phyloP scores from a whole-genome alignment of 345 rosid genomes.

The Syzygium aqueum region DNA sequence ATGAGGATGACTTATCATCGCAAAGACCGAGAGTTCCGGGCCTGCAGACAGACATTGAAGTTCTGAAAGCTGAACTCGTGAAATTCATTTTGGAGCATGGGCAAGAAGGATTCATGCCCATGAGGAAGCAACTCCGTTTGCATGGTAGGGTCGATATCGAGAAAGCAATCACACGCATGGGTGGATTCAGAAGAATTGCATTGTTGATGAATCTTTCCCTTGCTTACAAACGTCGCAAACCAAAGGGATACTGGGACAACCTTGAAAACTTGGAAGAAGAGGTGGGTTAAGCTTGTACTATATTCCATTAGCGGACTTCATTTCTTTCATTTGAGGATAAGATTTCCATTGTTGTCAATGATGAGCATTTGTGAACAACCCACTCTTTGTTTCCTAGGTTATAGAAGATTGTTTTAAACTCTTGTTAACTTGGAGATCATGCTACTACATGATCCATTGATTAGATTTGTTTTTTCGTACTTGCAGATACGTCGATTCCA shows the following conservation, averaged over 20 bases:
- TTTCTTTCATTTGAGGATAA: background rate
- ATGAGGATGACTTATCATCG: slow-evolving; percentile 10
- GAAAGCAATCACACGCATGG: slow-evolving; percentile 87
- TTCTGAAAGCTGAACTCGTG: slow-evolving; percentile 74
- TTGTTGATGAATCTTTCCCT: slow-evolving; percentile 74
- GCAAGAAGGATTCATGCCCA: slow-evolving; percentile 98
- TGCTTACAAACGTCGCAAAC: slow-evolving; percentile 90
- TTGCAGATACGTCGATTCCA: slow-evolving; percentile 67
- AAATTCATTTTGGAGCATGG: slow-evolving; percentile 79
- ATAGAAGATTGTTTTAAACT: background rate
- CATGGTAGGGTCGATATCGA: slow-evolving; percentile 93
- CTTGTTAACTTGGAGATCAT: background rate
- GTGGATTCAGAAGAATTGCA: slow-evolving; percentile 89
- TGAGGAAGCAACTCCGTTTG: slow-evolving; percentile 91
- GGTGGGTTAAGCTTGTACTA: slow-evolving; percentile 26
- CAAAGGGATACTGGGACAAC: slow-evolving; percentile 97
- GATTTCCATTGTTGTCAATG: background rate
- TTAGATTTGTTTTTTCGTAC: background rate
- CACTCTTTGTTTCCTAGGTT: background rate
- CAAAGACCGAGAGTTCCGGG: slow-evolving; percentile 83
- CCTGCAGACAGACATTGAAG: slow-evolving; percentile 69
- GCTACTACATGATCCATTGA: background rate
- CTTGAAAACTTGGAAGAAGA: slow-evolving; percentile 84
- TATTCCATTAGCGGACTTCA: background rate
- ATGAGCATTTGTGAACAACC: background rate